Evolutionary conservation across 2,329 filamentous ascomycete genomes (phyloP).

Genomic region (Pseudocercospora ulei): DNA sequence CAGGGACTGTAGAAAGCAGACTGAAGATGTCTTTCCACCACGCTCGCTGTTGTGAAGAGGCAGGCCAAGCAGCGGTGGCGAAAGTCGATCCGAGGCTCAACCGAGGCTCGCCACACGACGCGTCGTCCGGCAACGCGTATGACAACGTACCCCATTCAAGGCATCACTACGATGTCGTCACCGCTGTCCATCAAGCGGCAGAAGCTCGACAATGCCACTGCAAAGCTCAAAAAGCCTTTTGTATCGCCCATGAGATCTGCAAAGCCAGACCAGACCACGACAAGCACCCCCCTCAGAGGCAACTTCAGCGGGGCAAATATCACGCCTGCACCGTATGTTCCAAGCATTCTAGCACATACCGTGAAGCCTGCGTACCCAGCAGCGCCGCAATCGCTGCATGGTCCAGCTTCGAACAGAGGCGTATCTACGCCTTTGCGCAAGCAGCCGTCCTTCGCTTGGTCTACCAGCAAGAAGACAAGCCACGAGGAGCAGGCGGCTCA

Average conservation of each 20-base stretch:
- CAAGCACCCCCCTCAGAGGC: slow-evolving; percentile 18
- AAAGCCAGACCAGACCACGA: slow-evolving; percentile 15
- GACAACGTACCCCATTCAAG: background rate
- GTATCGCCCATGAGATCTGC: slow-evolving; percentile 56
- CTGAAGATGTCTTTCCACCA: too few species aligned
- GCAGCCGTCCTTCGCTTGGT: slow-evolving; percentile 29
- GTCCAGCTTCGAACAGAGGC: slow-evolving; percentile 1
- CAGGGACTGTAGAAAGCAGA: too few species aligned
- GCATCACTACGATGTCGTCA: slow-evolving; percentile 18
- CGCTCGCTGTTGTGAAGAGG: too few species aligned
- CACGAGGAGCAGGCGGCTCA: slow-evolving; percentile 26
- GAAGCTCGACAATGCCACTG: slow-evolving; percentile 49
- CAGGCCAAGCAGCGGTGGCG: too few species aligned
- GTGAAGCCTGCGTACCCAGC: slow-evolving; percentile 12
- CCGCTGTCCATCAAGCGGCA: slow-evolving; percentile 48
- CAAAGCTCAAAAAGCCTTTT: slow-evolving; percentile 59
- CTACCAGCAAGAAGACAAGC: slow-evolving; percentile 19
- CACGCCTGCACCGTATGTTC: slow-evolving; percentile 21
- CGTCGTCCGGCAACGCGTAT: slow-evolving; percentile 2
- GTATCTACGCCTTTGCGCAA: slow-evolving; percentile 33
- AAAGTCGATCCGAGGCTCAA: too few species aligned
- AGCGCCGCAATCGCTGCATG: background rate
- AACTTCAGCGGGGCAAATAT: slow-evolving; percentile 16
- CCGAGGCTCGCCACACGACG: background rate
- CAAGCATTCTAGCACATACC: slow-evolving; percentile 30